Conservation (phyloP, 495 filamentous ascomycete genomes). For the Annulohypoxylon nitens region DNA sequence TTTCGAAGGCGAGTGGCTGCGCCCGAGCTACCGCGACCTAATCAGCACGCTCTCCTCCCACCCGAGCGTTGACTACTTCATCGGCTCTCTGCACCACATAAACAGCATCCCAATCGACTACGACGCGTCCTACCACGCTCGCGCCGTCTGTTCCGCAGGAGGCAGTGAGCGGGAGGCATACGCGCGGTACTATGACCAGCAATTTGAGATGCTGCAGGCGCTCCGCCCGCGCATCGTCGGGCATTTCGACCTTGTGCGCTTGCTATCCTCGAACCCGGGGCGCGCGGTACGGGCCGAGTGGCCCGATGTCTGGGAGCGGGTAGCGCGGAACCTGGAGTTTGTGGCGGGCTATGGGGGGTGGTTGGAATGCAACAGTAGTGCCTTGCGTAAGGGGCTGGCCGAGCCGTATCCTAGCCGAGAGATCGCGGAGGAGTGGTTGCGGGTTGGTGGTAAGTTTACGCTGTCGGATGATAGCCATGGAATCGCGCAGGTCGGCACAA, state of each 20-base stretch:
- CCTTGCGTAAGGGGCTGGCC: conserved; percentile 86
- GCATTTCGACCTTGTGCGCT: conserved; percentile 91
- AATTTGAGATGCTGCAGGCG: conserved; percentile 81
- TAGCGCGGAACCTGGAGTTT: conserved; percentile 78
- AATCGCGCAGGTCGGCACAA: conserved; percentile 79
- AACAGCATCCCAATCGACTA: conserved; percentile 90
- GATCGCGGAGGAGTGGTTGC: conserved; percentile 74
- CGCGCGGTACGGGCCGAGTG: conserved; percentile 61
- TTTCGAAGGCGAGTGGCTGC: conserved; percentile 94
- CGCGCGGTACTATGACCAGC: conserved; percentile 86
- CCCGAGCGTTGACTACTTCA: conserved; percentile 82
- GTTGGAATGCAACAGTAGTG: conserved; percentile 89
- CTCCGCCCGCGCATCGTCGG: conserved; percentile 85
- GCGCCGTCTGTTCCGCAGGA: conserved; percentile 55
- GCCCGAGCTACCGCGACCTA: conserved; percentile 70
- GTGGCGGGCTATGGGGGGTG: conserved; percentile 81
- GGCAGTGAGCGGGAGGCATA: conserved; percentile 77
- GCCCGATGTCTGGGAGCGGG: conserved; percentile 76
- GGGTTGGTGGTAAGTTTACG: conserved; percentile 81
- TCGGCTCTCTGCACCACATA: conserved; percentile 93
- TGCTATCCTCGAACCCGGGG: conserved; percentile 78
- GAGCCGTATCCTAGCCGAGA: conserved; percentile 88
- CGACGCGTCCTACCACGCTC: conserved; percentile 73
- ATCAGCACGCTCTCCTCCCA: conserved; percentile 70
- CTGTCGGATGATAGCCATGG: conserved; percentile 94